Evolutionary conservation across 345 rosid species (phyloP).

Genomic region (Carallia brachiata): DNA sequence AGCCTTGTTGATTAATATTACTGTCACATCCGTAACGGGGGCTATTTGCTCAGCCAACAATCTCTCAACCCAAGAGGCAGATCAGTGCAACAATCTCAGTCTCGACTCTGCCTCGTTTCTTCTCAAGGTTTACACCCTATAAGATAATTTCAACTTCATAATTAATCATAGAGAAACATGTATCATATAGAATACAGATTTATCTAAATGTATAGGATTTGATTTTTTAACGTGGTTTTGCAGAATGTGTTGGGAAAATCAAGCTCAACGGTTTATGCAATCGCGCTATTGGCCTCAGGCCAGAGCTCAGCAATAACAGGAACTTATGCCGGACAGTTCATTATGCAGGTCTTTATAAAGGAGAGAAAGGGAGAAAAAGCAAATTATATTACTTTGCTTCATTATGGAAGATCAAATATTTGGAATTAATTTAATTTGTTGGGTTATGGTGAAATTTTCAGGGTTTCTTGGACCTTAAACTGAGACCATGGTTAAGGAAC

Average conservation of each 20-base stretch:
- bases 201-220: background rate
- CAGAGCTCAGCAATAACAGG: conserved; percentile 71
- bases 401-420: background rate
- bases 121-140: conserved; percentile 40
- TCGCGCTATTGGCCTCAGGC: conserved; percentile 69
- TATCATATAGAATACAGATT: too few relatives aligned
- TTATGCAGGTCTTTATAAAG: conserved; percentile 48
- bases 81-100: conserved; percentile 49
- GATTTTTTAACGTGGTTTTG: background rate
- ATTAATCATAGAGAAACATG: too few relatives aligned
- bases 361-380: too few relatives aligned
- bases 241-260: conserved; percentile 70
- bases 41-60: conserved; percentile 40
- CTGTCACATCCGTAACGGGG: conserved; percentile 56
- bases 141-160: background rate
- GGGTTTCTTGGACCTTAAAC: conserved; percentile 66
- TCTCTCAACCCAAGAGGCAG: conserved; percentile 19
- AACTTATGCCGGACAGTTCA: conserved; percentile 66
- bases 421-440: background rate
- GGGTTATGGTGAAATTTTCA: conserved; percentile 4
- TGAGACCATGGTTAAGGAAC: conserved; percentile 58
- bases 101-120: conserved; percentile 72
- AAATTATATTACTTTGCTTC: too few relatives aligned
- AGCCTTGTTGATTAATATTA: conserved; percentile 61
- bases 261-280: conserved; percentile 49